Evolutionary conservation across 495 filamentous ascomycete species (phyloP), one percentile per base, ranked within the genome.

Genomic region (Evansstolkia leycettana): DNA sequence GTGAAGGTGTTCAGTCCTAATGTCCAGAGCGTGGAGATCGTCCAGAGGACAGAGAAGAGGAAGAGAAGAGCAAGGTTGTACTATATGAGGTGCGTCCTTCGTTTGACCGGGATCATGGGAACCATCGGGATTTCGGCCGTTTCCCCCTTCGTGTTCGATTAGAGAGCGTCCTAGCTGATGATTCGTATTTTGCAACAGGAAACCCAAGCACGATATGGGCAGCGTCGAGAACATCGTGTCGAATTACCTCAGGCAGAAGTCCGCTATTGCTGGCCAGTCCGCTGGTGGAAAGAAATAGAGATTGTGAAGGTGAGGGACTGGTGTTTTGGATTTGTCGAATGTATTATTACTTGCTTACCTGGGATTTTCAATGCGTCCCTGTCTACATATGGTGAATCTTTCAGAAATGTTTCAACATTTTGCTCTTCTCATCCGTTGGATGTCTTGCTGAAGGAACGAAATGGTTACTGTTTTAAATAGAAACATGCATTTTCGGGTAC

Each of bases 1-100:
- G 84, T 79, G 52, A 99, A 96, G 72, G 65, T 94, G 33, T 96
- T 85, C 64, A 79, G 70, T 43, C 87, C 87, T 40, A 84, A 82
- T 54, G 79, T 96, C 33, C 72, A 81, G 48, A 83, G 83, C 38
- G 82, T 99, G 48, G 92, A 99, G 64, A 78, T 99, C 43, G 82
- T 96, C 57, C 80, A 94, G 75, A 70, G 88, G 35, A 69, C 70
- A 36, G 66, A 70, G 57, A 87, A 82, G 78, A 73, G 84, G 58
- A 82, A 84, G 37, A 80, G 90, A 52, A 78, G 92, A 51, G 90
- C 89, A 14, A 68, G 85, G 41, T 68, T 96, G 54, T 93, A 81
- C 48, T 95, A 90, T 61, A 79, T 99, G 82, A 72, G 90, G 65
- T 72, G 73, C 60, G 77, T 76, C 12, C 5, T 6, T 29, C 20